A percentile compares a stretch with the other conserved stretches of the same genome.
phyloP scores from a whole-genome alignment of 805 yeast species.

The Metschnikowia chrysomelidarum region DNA sequence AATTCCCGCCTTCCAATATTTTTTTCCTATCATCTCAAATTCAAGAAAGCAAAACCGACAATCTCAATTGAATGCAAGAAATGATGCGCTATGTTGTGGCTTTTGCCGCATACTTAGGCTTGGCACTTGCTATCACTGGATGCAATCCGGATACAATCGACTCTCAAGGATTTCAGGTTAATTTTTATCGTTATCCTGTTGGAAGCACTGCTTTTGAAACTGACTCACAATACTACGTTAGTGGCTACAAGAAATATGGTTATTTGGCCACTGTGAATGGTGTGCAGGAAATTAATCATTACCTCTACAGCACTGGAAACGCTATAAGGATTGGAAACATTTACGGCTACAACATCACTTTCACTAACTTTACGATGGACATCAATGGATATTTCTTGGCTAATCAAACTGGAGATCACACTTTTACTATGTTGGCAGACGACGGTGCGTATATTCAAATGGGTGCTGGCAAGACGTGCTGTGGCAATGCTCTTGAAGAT shows the following conservation, averaged over 20 bases:
- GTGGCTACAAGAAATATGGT: slow-evolving; percentile 7
- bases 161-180: slow-evolving; percentile 8
- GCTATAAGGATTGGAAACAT: background rate
- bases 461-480: slow-evolving; percentile 13
- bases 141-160: background rate
- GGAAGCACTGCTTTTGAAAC: slow-evolving; percentile 1
- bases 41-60: too few relatives aligned
- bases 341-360: slow-evolving; percentile 3
- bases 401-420: slow-evolving; percentile 8
- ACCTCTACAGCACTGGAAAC: background rate
- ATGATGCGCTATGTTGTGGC: background rate
- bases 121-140: background rate
- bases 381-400: slow-evolving; percentile 13
- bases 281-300: slow-evolving; percentile 4
- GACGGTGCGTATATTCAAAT: slow-evolving; percentile 15
- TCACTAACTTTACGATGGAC: slow-evolving; percentile 6
- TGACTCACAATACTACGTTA: slow-evolving; percentile 2
- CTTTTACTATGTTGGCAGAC: slow-evolving; percentile 11
- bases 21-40: too few relatives aligned
- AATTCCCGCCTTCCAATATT: too few relatives aligned
- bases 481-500: slow-evolving; percentile 7
- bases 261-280: slow-evolving; percentile 5
- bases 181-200: slow-evolving; percentile 9
- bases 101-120: background rate
- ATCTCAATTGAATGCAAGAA: too few relatives aligned